phyloP scores from a whole-genome alignment of 345 rosid genomes.

The Dimocarpus longan region DNA sequence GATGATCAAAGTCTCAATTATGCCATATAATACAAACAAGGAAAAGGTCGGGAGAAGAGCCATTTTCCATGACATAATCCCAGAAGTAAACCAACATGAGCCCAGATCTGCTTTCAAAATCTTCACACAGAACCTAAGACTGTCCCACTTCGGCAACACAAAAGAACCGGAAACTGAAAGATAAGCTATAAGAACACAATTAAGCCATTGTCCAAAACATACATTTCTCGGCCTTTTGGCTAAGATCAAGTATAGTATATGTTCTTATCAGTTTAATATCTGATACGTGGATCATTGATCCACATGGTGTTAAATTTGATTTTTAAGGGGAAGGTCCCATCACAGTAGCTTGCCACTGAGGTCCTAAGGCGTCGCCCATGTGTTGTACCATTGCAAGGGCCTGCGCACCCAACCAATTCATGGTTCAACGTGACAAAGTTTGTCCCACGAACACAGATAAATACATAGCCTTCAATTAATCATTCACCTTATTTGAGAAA shows the following conservation, averaged over 20 bases:
- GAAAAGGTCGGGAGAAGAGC: too few species aligned
- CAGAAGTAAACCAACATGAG: too few species aligned
- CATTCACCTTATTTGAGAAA: too few species aligned
- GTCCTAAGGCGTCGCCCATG: background rate
- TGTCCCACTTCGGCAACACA: too few species aligned
- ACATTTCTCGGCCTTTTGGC: slow-evolving; percentile 60
- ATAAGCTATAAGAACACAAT: background rate
- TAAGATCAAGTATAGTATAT: slow-evolving; percentile 52
- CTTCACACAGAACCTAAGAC: too few species aligned
- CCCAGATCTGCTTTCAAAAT: too few species aligned
- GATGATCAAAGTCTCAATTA: too few species aligned
- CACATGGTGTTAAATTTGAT: slow-evolving; percentile 24
- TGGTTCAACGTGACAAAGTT: background rate
- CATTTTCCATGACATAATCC: too few species aligned
- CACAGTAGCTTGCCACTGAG: slow-evolving; percentile 9
- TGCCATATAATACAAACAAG: too few species aligned
- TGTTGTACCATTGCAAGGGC: slow-evolving; percentile 11
- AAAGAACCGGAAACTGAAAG: too few species aligned
- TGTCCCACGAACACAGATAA: too few species aligned
- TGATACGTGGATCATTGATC: slow-evolving; percentile 24
- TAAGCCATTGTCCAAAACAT: slow-evolving; percentile 1
- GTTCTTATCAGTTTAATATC: slow-evolving; percentile 53
- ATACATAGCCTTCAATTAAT: too few species aligned
- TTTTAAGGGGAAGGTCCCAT: background rate
- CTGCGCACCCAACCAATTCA: background rate